Evolutionary conservation across 2,329 filamentous ascomycete species (phyloP), one percentile per base, ranked within the genome.

Genomic region (Fonsecaea pedrosoi): DNA sequence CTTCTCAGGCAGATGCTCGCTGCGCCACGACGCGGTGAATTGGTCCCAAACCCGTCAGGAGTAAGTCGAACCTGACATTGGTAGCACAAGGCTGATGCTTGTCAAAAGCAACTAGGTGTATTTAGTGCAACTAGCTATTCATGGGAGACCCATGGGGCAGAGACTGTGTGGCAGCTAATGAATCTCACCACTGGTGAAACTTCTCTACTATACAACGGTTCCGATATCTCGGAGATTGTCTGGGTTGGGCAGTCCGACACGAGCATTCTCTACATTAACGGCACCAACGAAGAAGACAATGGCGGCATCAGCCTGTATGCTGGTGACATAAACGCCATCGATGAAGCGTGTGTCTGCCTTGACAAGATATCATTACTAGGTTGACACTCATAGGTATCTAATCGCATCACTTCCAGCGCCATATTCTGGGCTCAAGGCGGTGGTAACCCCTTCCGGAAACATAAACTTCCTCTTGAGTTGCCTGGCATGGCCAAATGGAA

Each of bases 71-170:
- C 25, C 32, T 38, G 34, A 25, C n/a, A 8, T 12, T 34, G 10
- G 50, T 15, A 55, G 7, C 10, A 45, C 54, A 68, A 40, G 70
- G 37, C 50, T 10, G 8, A n/a, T 35, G 60, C n/a, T 13, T 53
- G 45, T 58, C n/a, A n/a, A 62, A 66, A 80, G 77, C 75, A 77
- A 69, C 73, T 81, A 37, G 83, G 82, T 0, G 68, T 85, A 50
- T 85, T 83, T 61, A 76, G 89, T 77, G 82, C 88, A 15, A 91
- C 90, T 0, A 87, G 89, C 1, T 97, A 96, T 78, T 94, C 88
- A 4, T 97, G 97, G 77, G 83, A 90, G 45, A 84, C 86, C 0
- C 92, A 96, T 75, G 83, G 84, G 55, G 90, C 89, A 75, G 86
- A 84, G 4, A 77, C 75, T 7, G 75, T 84, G 82, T 67, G 89